Percentiles rank a stretch among this genome's conserved stretches.
Evolutionary conservation across 2,329 filamentous ascomycete genomes (phyloP).

Genomic region (Epicoccum nigrum): DNA sequence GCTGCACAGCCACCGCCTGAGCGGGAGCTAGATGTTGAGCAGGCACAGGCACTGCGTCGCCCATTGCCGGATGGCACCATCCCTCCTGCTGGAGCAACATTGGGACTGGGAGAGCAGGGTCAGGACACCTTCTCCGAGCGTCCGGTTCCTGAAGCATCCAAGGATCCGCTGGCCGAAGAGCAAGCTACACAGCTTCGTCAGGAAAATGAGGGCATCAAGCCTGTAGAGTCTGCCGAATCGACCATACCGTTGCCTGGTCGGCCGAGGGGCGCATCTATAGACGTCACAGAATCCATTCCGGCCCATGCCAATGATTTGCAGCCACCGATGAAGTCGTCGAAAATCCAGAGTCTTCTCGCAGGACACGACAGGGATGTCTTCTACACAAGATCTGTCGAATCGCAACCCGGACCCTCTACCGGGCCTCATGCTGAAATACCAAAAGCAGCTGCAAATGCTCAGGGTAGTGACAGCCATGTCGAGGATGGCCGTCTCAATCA

Average conservation of each 20-base stretch:
- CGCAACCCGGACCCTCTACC: conserved; percentile 57
- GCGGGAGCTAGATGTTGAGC: conserved; percentile 53
- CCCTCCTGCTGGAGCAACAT: conserved; percentile 45
- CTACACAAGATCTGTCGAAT: conserved; percentile 57
- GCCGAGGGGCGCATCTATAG: conserved; percentile 44
- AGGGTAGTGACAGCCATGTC: conserved; percentile 52
- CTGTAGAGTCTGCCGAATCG: conserved; percentile 48
- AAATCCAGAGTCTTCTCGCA: conserved; percentile 36
- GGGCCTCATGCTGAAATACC: conserved; percentile 63
- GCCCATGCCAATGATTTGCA: conserved; percentile 55
- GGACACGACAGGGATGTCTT: conserved; percentile 62
- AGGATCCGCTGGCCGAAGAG: conserved; percentile 43
- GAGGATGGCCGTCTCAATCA: conserved; percentile 57
- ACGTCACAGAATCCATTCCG: conserved; percentile 61
- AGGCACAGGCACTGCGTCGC: conserved; percentile 52
- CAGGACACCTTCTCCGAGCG: conserved; percentile 44
- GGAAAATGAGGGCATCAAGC: conserved; percentile 40
- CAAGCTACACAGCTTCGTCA: conserved; percentile 19
- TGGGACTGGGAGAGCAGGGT: conserved; percentile 38
- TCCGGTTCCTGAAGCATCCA: conserved; percentile 43
- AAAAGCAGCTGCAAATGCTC: conserved; percentile 54
- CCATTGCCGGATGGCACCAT: conserved; percentile 60
- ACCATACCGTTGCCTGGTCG: conserved; percentile 50
- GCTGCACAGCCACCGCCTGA: conserved; percentile 45
- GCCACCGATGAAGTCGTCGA: conserved; percentile 28